A percentile compares a stretch with the other conserved stretches of the same genome.
phyloP scores from a whole-genome alignment of 2,329 filamentous ascomycete genomes.

The Metarhizium sp. region DNA sequence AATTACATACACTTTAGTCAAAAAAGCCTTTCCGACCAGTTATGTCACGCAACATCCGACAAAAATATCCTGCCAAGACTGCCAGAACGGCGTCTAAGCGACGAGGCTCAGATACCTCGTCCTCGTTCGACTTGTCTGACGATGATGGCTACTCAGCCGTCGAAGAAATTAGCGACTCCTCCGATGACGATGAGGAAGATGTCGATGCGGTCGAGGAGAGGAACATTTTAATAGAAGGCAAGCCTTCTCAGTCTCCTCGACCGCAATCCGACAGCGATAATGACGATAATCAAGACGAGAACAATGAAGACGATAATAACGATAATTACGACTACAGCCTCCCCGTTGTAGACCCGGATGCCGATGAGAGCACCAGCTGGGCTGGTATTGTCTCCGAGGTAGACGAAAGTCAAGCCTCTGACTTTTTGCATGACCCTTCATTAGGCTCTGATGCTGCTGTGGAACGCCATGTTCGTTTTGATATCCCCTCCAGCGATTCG shows the following conservation, averaged over 20 bases:
- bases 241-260: slow-evolving; percentile 39
- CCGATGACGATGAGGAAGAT: slow-evolving; percentile 69
- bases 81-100: slow-evolving; percentile 34
- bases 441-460: slow-evolving; percentile 30
- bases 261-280: slow-evolving; percentile 22
- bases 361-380: slow-evolving; percentile 42
- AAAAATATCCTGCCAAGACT: slow-evolving; percentile 34
- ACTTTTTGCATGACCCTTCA: slow-evolving; percentile 30
- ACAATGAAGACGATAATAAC: slow-evolving; percentile 29
- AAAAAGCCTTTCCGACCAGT: slow-evolving; percentile 1
- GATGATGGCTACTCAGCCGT: slow-evolving; percentile 71
- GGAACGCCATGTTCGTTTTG: slow-evolving; percentile 66
- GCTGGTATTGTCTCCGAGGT: slow-evolving; percentile 42
- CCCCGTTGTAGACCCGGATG: slow-evolving; percentile 26
- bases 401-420: slow-evolving; percentile 34
- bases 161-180: slow-evolving; percentile 70
- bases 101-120: slow-evolving; percentile 41
- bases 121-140: slow-evolving; percentile 50
- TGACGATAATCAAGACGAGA: slow-evolving; percentile 15
- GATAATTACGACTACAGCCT: slow-evolving; percentile 29
- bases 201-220: slow-evolving; percentile 71
- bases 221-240: slow-evolving; percentile 49
- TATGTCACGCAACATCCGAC: slow-evolving; percentile 46
- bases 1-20: neutral
- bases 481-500: slow-evolving; percentile 57